A percentile compares a stretch with the other conserved stretches of the same genome.
phyloP scores from a whole-genome alignment of 2,329 filamentous ascomycete genomes.

The Teratosphaeria pseudoeucalypti region DNA sequence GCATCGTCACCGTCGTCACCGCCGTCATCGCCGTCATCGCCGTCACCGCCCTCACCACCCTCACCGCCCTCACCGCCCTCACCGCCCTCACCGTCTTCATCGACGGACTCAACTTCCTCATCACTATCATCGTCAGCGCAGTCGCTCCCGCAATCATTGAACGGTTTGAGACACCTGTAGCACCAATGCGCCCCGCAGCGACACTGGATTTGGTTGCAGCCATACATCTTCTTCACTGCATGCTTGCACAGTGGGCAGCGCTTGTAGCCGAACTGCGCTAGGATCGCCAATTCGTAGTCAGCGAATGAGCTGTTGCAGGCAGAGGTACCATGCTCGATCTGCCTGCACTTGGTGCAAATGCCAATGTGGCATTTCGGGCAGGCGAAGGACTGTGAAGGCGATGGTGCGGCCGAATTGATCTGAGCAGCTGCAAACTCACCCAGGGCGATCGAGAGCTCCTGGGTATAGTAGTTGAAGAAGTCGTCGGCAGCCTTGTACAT shows the following conservation, averaged over 20 bases:
- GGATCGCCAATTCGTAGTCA: conserved; percentile 26
- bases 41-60: conserved; percentile 14
- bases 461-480: conserved; percentile 3
- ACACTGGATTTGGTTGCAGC: conserved; percentile 35
- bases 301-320: conserved; percentile 29
- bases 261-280: conserved; percentile 39
- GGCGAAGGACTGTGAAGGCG: conserved; percentile 15
- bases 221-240: conserved; percentile 39
- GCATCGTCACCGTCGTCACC: conserved; percentile 14
- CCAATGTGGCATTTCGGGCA: conserved; percentile 35
- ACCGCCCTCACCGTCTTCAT: conserved; percentile 13
- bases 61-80: conserved; percentile 13
- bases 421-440: background rate
- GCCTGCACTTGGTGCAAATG: conserved; percentile 37
- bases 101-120: conserved; percentile 15
- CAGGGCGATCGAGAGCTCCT: conserved; percentile 1
- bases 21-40: conserved; percentile 15
- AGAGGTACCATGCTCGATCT: conserved; percentile 29
- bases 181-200: conserved; percentile 42
- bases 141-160: conserved; percentile 25
- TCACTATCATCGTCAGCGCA: conserved; percentile 18
- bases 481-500: conserved; percentile 6
- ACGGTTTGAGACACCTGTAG: conserved; percentile 32
- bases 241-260: conserved; percentile 40
- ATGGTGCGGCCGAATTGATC: background rate